These are phyloP conservation scores for Daldinia sp. DNA, from an alignment of 2,329 filamentous ascomycete genomes.

Conservation along the genomic window DNA sequence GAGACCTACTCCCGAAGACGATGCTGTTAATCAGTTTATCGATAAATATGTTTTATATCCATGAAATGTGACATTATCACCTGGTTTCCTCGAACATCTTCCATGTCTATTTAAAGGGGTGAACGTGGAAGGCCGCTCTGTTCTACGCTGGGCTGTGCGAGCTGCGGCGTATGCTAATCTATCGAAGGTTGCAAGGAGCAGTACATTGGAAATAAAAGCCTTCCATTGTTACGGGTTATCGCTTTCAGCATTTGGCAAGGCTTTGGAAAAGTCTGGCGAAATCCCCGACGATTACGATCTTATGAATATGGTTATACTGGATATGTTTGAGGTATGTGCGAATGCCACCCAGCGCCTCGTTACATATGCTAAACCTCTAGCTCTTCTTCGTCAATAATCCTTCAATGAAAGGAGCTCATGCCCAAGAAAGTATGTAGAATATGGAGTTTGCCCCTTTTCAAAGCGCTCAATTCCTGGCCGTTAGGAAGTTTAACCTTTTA, in stretches of 20 bases:
- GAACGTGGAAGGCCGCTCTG: conserved; percentile 54
- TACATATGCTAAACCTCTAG: conserved; percentile 41
- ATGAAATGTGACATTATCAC: conserved; percentile 52
- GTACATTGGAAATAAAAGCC: conserved; percentile 46
- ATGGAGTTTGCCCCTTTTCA: too few species aligned
- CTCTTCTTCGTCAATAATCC: conserved; percentile 51
- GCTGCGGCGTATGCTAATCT: conserved; percentile 54
- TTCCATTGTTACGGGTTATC: conserved; percentile 54
- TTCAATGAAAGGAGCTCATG: conserved; percentile 50
- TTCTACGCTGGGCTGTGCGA: conserved; percentile 55
- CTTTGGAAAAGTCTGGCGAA: conserved; percentile 50
- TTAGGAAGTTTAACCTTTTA: too few species aligned
- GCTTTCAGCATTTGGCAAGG: conserved; percentile 51
- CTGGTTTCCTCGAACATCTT: conserved; percentile 56
- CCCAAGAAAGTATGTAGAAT: conserved; percentile 51
- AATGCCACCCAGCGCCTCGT: background rate
- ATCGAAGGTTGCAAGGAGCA: conserved; percentile 45
- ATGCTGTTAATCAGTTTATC: conserved; percentile 52
- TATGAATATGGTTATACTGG: conserved; percentile 57
- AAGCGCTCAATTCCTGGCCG: too few species aligned
- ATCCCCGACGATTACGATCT: conserved; percentile 56
- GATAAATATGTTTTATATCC: conserved; percentile 57
- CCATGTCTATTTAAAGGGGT: conserved; percentile 54
- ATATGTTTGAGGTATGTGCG: conserved; percentile 55
- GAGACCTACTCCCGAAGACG: conserved; percentile 47